Conservation (phyloP, 495 filamentous ascomycete species). For the Aspergillus cavernicola region DNA sequence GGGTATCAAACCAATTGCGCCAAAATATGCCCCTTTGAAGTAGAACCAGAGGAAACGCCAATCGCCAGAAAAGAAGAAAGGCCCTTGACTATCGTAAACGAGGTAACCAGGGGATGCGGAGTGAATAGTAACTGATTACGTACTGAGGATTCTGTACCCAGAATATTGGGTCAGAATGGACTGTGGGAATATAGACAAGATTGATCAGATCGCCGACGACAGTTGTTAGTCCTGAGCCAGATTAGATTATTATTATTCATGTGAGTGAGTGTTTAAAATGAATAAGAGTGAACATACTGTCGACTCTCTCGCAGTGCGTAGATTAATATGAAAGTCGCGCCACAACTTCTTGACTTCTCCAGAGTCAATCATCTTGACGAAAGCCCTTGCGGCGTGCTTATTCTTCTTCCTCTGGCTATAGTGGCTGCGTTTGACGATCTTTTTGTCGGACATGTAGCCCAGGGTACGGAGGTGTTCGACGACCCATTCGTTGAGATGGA, state of each 20-base stretch:
- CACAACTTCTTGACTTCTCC: conserved; percentile 56
- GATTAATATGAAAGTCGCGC: conserved; percentile 54
- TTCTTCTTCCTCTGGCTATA: conserved; percentile 49
- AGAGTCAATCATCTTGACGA: conserved; percentile 52
- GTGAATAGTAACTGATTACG: not conserved
- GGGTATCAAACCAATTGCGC: conserved; percentile 10
- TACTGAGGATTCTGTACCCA: too few species aligned
- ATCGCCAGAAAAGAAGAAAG: not conserved
- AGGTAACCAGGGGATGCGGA: not conserved
- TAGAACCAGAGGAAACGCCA: not conserved
- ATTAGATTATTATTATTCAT: too few species aligned
- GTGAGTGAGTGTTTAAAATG: too few species aligned
- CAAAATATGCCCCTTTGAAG: not conserved
- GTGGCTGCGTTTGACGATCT: conserved; percentile 52
- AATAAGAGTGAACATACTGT: conserved; percentile 27
- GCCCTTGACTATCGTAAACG: not conserved
- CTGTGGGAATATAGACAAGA: too few species aligned
- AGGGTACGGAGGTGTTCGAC: conserved; percentile 53
- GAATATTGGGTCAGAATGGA: too few species aligned
- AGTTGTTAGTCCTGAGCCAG: not conserved
- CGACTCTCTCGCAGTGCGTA: conserved; percentile 50
- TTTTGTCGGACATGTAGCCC: conserved; percentile 49
- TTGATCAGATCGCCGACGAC: too few species aligned
- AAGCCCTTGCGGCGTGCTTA: conserved; percentile 52
- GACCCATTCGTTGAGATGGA: conserved; percentile 67